phyloP scores from a whole-genome alignment of 192 early-diverging fungal genomes.

The Thoreauomyces humboldtii region DNA sequence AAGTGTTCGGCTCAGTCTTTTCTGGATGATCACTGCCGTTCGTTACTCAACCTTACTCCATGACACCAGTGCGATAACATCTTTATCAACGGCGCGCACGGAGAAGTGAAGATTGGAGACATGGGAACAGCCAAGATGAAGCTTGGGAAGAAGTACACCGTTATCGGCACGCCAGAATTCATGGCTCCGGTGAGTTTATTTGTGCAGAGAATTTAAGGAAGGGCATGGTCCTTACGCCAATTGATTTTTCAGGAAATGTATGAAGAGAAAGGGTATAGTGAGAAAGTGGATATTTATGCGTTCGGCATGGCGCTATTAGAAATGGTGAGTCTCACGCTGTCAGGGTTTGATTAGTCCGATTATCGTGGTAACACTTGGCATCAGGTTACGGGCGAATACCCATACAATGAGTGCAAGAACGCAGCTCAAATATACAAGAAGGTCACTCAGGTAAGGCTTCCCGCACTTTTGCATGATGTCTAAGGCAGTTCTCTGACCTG shows the following conservation, averaged over 20 bases:
- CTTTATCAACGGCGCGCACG: slow-evolving; percentile 81
- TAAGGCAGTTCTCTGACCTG: not conserved
- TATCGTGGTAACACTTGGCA: not conserved
- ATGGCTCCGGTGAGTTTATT: slow-evolving; percentile 68
- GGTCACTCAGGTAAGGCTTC: slow-evolving; percentile 53
- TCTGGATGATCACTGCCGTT: not conserved
- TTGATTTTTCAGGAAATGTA: slow-evolving; percentile 71
- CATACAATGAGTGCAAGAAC: slow-evolving; percentile 79
- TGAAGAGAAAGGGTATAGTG: slow-evolving; percentile 77
- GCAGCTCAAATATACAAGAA: slow-evolving; percentile 78
- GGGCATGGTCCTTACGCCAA: no score
- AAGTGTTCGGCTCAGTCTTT: not conserved
- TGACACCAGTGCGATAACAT: slow-evolving; percentile 69
- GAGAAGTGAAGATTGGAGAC: slow-evolving; percentile 81
- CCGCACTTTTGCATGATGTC: not conserved
- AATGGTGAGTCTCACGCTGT: slow-evolving; percentile 48
- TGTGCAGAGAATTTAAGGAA: no score
- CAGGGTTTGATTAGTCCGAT: not conserved
- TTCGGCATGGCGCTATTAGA: slow-evolving; percentile 82
- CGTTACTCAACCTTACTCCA: not conserved
- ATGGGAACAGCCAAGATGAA: slow-evolving; percentile 88
- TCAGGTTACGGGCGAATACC: slow-evolving; percentile 74
- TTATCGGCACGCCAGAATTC: slow-evolving; percentile 82
- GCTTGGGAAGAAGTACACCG: slow-evolving; percentile 77
- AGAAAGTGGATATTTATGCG: slow-evolving; percentile 83